Evolutionary conservation across 1,284 basidiomycete genomes (phyloP), one percentile per base, ranked within the genome.

Genomic region (Pseudozyma pruni): DNA sequence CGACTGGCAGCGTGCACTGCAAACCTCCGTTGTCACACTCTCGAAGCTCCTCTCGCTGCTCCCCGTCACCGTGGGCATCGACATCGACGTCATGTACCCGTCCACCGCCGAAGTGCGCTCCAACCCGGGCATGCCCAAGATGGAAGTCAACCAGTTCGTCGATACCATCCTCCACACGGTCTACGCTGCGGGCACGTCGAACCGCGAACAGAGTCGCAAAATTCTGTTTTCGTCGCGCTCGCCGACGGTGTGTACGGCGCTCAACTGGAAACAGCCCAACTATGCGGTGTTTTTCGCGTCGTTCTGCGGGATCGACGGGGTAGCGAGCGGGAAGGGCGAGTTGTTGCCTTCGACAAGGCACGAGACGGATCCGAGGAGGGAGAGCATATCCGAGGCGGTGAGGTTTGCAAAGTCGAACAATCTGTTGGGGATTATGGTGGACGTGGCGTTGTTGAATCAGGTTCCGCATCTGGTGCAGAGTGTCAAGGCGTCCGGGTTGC

Each of bases 221-320:
- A 72, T 82, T 16, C 52, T 82, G 29, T 82, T 82, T 38, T 73
- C 74, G 8, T 79, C 76, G 16, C 35, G 73, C 6, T 74, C 70
- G 23, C 79, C 80, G 7, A 80, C 77, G 20, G 80, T 79, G 4
- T 82, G 80, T 56, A 89, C 91, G 3, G 89, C 91, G 16, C 83
- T 98, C 54, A 98, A 98, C 83, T 98, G 96, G 94, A 99, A 99
- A 84, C 96, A 99, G 84, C 96, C 96, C 16, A 98, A 98, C 83
- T 97, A 93, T 91, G 84, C 96, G 49, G 95, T 98, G 27, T 96
- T 98, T 84, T 92, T 98, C 82, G 90, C 90, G 8, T 91, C 91
- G 11, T 89, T 89, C 78, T 96, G 94, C 82, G 93, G 93, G 39
- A 87, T 90, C 58, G 85, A 86, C 33, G 80, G 83, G 8, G 33